These are phyloP conservation scores for Ceratobasidium sp. DNA, from an alignment of 1,284 basidiomycete species.

Conservation along the genomic window DNA sequence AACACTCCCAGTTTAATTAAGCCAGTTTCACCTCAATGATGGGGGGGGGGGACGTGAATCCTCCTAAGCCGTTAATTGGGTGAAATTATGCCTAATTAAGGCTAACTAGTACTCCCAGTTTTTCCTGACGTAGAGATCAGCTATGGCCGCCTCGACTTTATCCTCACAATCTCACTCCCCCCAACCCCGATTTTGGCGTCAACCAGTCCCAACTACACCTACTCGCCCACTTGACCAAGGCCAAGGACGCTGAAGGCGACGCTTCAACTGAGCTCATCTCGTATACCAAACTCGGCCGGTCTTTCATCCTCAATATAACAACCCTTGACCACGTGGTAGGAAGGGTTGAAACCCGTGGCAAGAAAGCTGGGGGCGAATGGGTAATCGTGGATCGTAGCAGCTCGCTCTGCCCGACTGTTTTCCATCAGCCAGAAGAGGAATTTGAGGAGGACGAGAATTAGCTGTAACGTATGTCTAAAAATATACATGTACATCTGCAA, in stretches of 20 bases:
- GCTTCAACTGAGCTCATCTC: constrained; percentile 5
- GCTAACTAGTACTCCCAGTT: too few relatives aligned
- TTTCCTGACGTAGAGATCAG: constrained; percentile 27
- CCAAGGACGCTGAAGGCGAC: background rate
- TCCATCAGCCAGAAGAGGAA: background rate
- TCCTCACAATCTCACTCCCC: constrained; percentile 40
- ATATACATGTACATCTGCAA: too few relatives aligned
- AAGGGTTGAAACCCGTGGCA: background rate
- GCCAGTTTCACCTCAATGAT: too few relatives aligned
- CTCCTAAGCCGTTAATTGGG: too few relatives aligned
- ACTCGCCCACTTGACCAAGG: constrained; percentile 16
- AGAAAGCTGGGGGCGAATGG: constrained; percentile 5
- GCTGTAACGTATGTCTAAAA: too few relatives aligned
- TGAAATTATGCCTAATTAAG: too few relatives aligned
- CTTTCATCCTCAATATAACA: constrained; percentile 16
- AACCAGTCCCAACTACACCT: constrained; percentile 3
- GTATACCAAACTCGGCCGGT: constrained; percentile 7
- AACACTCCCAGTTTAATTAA: too few relatives aligned
- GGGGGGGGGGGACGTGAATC: too few relatives aligned
- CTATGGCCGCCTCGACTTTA: constrained; percentile 52
- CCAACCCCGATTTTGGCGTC: background rate
- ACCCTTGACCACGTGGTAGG: constrained; percentile 5
- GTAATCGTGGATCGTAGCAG: constrained; percentile 14
- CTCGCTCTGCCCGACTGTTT: background rate
- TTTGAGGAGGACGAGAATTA: background rate